Evolutionary conservation across 2,329 filamentous ascomycete species (phyloP), one percentile per base, ranked within the genome.

Genomic region (Neofusicoccum laricinum): DNA sequence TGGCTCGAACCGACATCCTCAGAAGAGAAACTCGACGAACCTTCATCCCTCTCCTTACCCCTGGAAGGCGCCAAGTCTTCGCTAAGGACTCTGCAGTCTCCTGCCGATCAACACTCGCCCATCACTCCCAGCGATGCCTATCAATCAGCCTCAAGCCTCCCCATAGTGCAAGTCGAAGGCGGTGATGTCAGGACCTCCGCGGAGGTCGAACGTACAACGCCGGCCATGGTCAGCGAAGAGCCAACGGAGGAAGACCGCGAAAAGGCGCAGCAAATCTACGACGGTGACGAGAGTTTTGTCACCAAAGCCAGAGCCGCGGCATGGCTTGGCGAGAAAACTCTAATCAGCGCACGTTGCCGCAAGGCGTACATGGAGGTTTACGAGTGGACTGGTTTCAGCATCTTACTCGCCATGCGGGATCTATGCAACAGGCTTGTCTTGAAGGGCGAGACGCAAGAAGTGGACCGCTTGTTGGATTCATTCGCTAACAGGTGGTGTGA

Each of bases 401-500:
- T 98, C 53, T 83, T 98, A 15, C 83, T 85, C 41, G 88, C 91
- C 7, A 82, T 98, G 67, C 88, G 95, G 30, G 86, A 89, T 66
- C 84, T 99, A 30, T 99, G 95, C 75, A 86, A 86, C 61, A 89
- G 91, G 36, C 82, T 98, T 25, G 84, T 95, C 4, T 83, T 99
- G 64, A 91, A 91, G 69, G 95, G 91, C 45, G 95, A 99, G 78
- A 96, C 93, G 2, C 95, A 99, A 77, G 94, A 99, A 76, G 92
- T 99, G 19, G 95, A 99, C 75, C 90, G 95, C 38, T 94, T 99
- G 65, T 80, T 99, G 67, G 91, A 96, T 71, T 90, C 91, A 19
- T 94, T 98, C 71, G 92, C 95, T 2, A 88, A 87, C 68, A 84
- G 94, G 66, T 99, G 95, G 95, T 97, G 92, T 75, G 86, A 91